Conservation (phyloP, 2,329 filamentous ascomycete genomes). For the Cercospora beticola region DNA sequence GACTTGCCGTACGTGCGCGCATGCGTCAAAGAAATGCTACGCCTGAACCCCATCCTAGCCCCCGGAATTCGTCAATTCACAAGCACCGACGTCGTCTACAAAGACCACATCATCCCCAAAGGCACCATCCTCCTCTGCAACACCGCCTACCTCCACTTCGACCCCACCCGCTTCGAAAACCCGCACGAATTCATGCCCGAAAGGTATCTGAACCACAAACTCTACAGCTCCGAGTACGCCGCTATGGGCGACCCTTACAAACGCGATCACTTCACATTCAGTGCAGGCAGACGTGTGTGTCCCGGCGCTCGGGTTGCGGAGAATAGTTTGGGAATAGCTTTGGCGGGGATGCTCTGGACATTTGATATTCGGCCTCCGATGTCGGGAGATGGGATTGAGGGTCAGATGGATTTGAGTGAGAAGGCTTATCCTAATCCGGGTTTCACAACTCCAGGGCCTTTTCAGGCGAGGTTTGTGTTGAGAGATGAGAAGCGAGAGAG, state of each 20-base stretch:
- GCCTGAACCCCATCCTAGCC: neutral
- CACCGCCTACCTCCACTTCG: neutral
- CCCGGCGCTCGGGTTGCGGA: neutral
- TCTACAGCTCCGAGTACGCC: neutral
- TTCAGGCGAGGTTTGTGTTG: neutral
- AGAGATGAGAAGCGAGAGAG: neutral
- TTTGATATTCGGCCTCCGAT: neutral
- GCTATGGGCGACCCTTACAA: neutral
- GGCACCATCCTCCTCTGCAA: neutral
- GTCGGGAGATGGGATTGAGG: neutral
- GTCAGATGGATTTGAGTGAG: neutral
- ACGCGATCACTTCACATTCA: neutral
- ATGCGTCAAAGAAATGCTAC: slow-evolving; percentile 5
- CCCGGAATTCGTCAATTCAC: neutral
- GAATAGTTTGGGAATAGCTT: neutral
- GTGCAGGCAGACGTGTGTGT: neutral
- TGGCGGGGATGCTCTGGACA: neutral
- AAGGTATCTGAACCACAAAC: neutral
- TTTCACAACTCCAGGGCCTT: neutral
- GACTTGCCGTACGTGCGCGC: neutral
- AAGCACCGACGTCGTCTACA: slow-evolving; percentile 1
- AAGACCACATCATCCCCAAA: slow-evolving; percentile 1
- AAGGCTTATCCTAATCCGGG: neutral
- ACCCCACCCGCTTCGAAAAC: neutral
- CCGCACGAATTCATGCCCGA: neutral